Conservation (phyloP, 1,284 basidiomycete species). For the Irpex sp. region DNA sequence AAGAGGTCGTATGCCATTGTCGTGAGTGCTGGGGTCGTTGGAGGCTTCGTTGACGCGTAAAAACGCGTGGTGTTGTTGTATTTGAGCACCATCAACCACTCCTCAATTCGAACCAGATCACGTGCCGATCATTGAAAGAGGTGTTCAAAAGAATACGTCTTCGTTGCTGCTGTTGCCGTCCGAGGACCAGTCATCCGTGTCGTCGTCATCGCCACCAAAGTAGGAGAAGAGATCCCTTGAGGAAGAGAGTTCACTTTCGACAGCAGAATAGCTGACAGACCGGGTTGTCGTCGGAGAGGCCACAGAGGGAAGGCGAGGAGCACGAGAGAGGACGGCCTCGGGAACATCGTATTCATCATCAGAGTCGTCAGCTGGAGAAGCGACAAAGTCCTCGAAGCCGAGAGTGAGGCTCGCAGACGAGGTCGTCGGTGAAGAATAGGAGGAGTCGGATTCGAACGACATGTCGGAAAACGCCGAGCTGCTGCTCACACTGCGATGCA, state of each 20-base stretch:
- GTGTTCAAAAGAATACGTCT: slow-evolving; percentile 2
- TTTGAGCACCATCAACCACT: not conserved
- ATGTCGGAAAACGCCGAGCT: slow-evolving; percentile 33
- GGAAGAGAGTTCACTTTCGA: slow-evolving; percentile 22
- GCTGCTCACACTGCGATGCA: slow-evolving; percentile 51
- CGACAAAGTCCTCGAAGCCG: slow-evolving; percentile 25
- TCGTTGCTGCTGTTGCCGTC: slow-evolving; percentile 1
- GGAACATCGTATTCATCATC: slow-evolving; percentile 16
- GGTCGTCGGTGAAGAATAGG: slow-evolving; percentile 41
- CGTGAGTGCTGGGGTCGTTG: slow-evolving; percentile 1
- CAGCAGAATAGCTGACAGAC: slow-evolving; percentile 24
- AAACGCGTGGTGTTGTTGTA: slow-evolving; percentile 8
- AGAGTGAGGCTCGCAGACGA: slow-evolving; percentile 32
- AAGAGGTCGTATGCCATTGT: slow-evolving; percentile 4
- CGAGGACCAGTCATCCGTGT: slow-evolving; percentile 24
- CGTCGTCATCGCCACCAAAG: slow-evolving; percentile 25
- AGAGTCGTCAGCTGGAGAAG: slow-evolving; percentile 14
- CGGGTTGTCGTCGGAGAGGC: slow-evolving; percentile 13
- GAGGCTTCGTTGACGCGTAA: slow-evolving; percentile 2
- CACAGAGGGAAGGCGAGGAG: slow-evolving; percentile 12
- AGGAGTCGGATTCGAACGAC: slow-evolving; percentile 50
- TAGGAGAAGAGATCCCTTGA: slow-evolving; percentile 16
- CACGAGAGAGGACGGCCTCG: slow-evolving; percentile 15
- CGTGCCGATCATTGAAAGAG: not conserved
- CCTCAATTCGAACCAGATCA: slow-evolving; percentile 2